Conservation (phyloP, 345 rosid genomes). For the Hibiscus syriacus region DNA sequence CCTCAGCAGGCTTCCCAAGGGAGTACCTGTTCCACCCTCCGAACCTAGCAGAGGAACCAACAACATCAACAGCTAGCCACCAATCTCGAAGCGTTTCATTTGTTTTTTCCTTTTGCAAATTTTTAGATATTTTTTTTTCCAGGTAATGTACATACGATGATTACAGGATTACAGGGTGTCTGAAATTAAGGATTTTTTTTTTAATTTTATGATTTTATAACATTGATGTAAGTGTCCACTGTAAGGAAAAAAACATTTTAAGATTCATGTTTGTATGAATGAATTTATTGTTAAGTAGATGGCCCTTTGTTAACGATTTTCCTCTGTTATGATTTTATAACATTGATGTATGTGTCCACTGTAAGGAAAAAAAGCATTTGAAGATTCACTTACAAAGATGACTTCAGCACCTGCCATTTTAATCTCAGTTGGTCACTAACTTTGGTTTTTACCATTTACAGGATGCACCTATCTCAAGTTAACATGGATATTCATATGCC, state of each 20-base stretch:
- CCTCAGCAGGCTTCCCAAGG: constrained; percentile 56
- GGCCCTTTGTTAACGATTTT: no score
- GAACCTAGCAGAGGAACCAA: constrained; percentile 49
- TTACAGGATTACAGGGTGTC: not conserved
- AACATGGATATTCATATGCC: constrained; percentile 59
- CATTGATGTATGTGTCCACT: not conserved
- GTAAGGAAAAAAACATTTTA: no score
- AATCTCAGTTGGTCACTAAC: no score
- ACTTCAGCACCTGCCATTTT: no score
- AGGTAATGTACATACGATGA: not conserved
- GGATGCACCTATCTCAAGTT: no score
- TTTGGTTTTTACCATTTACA: no score
- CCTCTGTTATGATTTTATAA: not conserved
- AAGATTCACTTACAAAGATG: no score
- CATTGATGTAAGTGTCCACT: not conserved
- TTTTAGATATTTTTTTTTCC: not conserved
- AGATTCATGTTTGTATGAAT: no score
- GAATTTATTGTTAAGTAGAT: no score
- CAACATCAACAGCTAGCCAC: constrained; percentile 18
- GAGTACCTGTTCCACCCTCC: constrained; percentile 31
- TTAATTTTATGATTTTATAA: not conserved
- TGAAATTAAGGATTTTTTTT: not conserved
- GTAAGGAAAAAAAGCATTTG: no score
- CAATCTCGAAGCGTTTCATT: no score
- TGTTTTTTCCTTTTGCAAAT: not conserved